phyloP scores from a whole-genome alignment of 257 asterid genomes.

The Dorcoceras hygrometricum region DNA sequence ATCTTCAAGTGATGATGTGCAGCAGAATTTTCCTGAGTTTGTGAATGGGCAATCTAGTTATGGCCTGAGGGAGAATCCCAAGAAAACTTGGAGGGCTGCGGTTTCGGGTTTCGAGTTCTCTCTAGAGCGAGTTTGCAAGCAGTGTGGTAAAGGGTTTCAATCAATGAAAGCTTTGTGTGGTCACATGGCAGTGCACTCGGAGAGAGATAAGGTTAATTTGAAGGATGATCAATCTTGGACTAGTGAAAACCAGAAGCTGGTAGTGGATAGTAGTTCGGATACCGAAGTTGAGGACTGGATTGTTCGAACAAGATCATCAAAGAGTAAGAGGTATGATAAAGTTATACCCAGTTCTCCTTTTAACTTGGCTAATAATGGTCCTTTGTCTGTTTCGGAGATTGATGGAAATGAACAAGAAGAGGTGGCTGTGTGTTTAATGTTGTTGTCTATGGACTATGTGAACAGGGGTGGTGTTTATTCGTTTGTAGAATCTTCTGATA shows the following conservation, averaged over 20 bases:
- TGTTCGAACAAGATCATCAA: slow-evolving; percentile 42
- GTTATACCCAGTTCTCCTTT: slow-evolving; percentile 38
- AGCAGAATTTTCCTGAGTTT: slow-evolving; percentile 29
- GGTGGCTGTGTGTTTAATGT: slow-evolving; percentile 71
- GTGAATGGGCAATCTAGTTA: slow-evolving; percentile 50
- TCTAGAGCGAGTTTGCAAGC: slow-evolving; percentile 67
- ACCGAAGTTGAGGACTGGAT: slow-evolving; percentile 52
- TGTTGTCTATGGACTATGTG: slow-evolving; percentile 75
- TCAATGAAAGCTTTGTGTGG: slow-evolving; percentile 92
- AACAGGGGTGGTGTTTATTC: slow-evolving; percentile 56
- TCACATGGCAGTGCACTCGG: slow-evolving; percentile 97
- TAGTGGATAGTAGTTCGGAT: slow-evolving; percentile 58
- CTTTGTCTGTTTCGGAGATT: slow-evolving; percentile 67
- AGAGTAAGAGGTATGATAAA: slow-evolving; percentile 47
- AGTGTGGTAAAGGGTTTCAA: slow-evolving; percentile 92
- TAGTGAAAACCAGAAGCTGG: slow-evolving; percentile 55
- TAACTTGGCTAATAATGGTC: slow-evolving; percentile 42
- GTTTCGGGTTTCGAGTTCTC: slow-evolving; percentile 42
- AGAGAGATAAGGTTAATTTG: slow-evolving; percentile 45
- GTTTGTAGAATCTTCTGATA: slow-evolving; percentile 79
- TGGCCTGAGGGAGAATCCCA: slow-evolving; percentile 85
- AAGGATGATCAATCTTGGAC: slow-evolving; percentile 86
- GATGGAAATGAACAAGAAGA: slow-evolving; percentile 78
- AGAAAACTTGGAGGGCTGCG: slow-evolving; percentile 68
- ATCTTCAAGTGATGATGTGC: slow-evolving; percentile 26